Conservation (phyloP, 805 yeast species). For the Saccharomycopsis sp. region DNA sequence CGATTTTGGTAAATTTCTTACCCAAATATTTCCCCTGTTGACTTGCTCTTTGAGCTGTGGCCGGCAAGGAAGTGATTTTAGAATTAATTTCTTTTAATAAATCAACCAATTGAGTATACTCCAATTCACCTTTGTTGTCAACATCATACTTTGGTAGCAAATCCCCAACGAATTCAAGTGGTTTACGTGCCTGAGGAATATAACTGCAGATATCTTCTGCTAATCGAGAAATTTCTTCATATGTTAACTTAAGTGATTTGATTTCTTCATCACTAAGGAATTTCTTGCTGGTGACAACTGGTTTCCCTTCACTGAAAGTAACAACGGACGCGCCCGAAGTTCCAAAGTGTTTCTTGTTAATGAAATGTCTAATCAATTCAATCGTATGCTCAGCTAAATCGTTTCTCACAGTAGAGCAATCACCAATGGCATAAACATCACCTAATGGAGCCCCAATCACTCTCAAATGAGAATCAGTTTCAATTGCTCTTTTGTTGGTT, state of each 20-base stretch:
- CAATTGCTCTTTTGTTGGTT: constrained; percentile 62
- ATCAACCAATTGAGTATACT: constrained; percentile 43
- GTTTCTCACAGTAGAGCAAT: constrained; percentile 60
- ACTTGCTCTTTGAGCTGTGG: constrained; percentile 67
- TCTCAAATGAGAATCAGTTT: constrained; percentile 66
- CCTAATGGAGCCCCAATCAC: constrained; percentile 63
- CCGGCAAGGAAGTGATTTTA: constrained; percentile 61
- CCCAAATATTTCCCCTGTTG: constrained; percentile 67
- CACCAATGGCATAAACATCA: constrained; percentile 67
- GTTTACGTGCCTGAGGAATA: constrained; percentile 54
- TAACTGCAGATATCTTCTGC: constrained; percentile 41
- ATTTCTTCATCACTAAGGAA: constrained; percentile 46
- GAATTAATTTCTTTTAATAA: constrained; percentile 50
- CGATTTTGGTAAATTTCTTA: constrained; percentile 48
- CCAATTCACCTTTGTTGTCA: constrained; percentile 41
- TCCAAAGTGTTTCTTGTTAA: constrained; percentile 34
- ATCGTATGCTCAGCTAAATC: constrained; percentile 51
- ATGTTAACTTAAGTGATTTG: constrained; percentile 39
- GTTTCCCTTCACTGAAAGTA: constrained; percentile 10
- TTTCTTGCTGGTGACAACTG: too few relatives aligned
- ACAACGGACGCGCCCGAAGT: constrained; percentile 24
- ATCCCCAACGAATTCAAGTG: constrained; percentile 43
- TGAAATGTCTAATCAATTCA: constrained; percentile 40
- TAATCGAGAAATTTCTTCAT: constrained; percentile 42
- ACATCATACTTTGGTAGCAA: constrained; percentile 47